Base-by-base conservation (phyloP, 371 early-diverging fungal species). In the Phascolomyces articulosus region DNA sequence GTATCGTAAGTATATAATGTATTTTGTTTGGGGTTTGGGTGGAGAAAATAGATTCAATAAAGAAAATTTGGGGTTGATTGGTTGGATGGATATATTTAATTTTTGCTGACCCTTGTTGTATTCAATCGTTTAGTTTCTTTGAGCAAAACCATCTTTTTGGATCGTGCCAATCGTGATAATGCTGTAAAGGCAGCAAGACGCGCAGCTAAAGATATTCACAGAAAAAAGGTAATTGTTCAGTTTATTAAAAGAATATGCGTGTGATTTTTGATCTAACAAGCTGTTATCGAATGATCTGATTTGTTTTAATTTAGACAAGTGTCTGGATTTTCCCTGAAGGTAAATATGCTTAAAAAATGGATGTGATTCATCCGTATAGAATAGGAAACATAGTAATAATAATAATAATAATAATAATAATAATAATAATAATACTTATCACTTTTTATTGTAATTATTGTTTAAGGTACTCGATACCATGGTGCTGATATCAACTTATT, bases 251-350 rank as follows among this genome's bases (percentile, higher is more conserved):
- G n/a, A n/a, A n/a, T n/a, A n/a, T n/a, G n/a, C n/a, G n/a, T n/a
- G n/a, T n/a, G n/a, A n/a, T n/a, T n/a, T n/a, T n/a, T n/a, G n/a
- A n/a, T n/a, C n/a, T n/a, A n/a, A n/a, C n/a, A n/a, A n/a, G n/a
- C n/a, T n/a, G n/a, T n/a, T n/a, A n/a, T n/a, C n/a, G n/a, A n/a
- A n/a, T n/a, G n/a, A n/a, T n/a, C n/a, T n/a, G n/a, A n/a, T n/a
- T n/a, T n/a, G n/a, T n/a, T n/a, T n/a, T 34, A 87, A 92, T 66
- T 83, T 70, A 92, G 85, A 80, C 84, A 38, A 88, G 90, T 48
- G 90, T 97, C 41, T 94, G 89, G 85, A 83, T 97, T 59, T 96
- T 90, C 80, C 95, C 97, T 28, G 98, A 97, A 77, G 98, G 97
- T 55, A 34, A 9, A 34, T n/a, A 87, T 69, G 85, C 87, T 40